These are phyloP conservation scores for Globisporangium solare DNA, from an alignment of 352 stramenopile species.

Conservation along the genomic window DNA sequence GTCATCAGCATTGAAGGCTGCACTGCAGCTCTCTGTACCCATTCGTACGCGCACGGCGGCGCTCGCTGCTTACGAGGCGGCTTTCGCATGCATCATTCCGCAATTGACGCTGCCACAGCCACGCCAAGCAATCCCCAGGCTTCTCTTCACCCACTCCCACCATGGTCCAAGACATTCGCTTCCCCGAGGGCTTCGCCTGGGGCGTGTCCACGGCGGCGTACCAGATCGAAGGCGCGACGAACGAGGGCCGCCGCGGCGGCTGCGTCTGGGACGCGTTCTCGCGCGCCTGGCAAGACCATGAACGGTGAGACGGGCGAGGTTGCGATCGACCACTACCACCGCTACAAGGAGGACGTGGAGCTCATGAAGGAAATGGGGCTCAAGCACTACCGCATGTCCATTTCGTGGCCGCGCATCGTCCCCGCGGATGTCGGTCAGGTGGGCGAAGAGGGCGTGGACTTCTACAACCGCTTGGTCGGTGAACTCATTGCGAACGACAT, in stretches of 20 bases:
- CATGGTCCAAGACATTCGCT: conserved; percentile 29
- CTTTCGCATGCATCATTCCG: conserved; percentile 6
- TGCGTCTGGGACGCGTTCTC: conserved; percentile 91
- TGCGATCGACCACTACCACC: conserved; percentile 86
- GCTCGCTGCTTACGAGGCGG: too few species aligned
- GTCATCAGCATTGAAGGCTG: too few species aligned
- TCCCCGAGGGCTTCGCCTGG: conserved; percentile 73
- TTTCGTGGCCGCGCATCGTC: conserved; percentile 87
- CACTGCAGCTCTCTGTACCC: too few species aligned
- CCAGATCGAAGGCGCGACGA: conserved; percentile 89
- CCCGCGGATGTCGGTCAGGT: conserved; percentile 67
- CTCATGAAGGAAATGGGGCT: conserved; percentile 82
- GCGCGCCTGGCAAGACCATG: conserved; percentile 44
- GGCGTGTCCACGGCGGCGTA: conserved; percentile 86
- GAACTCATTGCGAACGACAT: conserved; percentile 61
- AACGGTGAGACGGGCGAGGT: conserved; percentile 82
- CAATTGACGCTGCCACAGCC: conserved; percentile 5
- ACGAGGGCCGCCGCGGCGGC: conserved; percentile 74
- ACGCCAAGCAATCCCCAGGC: background rate
- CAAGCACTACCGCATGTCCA: conserved; percentile 81
- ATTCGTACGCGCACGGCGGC: too few species aligned
- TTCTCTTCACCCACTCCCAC: background rate
- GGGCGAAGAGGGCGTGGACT: conserved; percentile 72
- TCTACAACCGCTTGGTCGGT: conserved; percentile 86
- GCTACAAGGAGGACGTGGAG: conserved; percentile 72